phyloP scores from a whole-genome alignment of 345 rosid species.

The Linum trigynum region DNA sequence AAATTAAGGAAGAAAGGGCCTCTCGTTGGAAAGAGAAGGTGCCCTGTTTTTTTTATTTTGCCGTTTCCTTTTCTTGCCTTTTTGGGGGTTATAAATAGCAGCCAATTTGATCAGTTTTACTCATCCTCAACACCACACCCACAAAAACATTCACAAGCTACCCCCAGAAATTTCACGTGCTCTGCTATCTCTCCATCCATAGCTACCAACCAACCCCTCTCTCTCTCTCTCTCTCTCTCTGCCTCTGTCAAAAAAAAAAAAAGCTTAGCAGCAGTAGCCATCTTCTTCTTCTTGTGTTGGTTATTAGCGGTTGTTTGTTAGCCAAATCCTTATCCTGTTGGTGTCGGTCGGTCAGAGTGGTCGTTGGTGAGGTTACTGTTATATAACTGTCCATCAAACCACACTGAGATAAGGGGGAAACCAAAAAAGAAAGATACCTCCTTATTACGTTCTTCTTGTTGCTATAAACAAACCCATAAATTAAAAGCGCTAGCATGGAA shows the following conservation, averaged over 20 bases:
- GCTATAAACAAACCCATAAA: background rate
- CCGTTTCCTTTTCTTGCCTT: background rate
- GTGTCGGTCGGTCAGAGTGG: slow-evolving; percentile 19
- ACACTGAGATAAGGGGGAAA: slow-evolving; percentile 41
- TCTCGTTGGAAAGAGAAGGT: no score
- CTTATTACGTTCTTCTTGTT: background rate
- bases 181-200: background rate
- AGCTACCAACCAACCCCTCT: background rate
- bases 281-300: background rate
- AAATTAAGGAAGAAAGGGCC: no score
- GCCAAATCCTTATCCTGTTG: background rate
- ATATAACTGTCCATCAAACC: slow-evolving; percentile 14
- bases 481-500: slow-evolving; percentile 17
- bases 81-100: background rate
- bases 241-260: no score
- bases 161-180: background rate
- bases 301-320: background rate
- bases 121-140: background rate
- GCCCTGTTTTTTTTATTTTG: background rate
- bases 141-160: background rate
- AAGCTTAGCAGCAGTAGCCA: no score
- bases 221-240: background rate
- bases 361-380: background rate
- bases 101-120: background rate
- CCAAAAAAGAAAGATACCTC: slow-evolving; percentile 19